A percentile compares a stretch with the other conserved stretches of the same genome.
phyloP scores from a whole-genome alignment of 2,329 filamentous ascomycete genomes.

The Colletotrichum tabaci region DNA sequence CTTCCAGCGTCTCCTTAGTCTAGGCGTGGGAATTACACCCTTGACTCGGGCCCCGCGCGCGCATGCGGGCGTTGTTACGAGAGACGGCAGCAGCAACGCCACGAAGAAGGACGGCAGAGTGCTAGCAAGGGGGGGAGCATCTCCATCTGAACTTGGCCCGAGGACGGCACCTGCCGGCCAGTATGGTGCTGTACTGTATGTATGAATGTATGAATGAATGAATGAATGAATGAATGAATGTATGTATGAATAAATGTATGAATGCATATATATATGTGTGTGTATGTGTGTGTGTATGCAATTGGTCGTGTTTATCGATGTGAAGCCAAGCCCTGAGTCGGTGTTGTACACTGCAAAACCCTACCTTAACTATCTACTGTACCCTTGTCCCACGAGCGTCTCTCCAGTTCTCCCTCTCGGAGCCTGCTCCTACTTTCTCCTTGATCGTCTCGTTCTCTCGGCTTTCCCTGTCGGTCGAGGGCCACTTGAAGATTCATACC shows the following conservation, averaged over 20 bases:
- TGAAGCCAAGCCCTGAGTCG: conserved; percentile 18
- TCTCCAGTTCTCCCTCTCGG: not conserved
- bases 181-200: too few species aligned
- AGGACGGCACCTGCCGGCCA: not conserved
- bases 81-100: not conserved
- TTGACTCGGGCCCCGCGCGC: conserved; percentile 30
- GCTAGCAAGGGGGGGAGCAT: not conserved
- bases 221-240: too few species aligned
- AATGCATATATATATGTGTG: too few species aligned
- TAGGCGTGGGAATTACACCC: conserved; percentile 20
- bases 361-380: too few species aligned
- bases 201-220: too few species aligned
- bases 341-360: not conserved
- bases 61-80: not conserved
- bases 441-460: conserved; percentile 5
- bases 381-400: conserved; percentile 13
- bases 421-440: conserved; percentile 4
- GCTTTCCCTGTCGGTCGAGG: not conserved
- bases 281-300: too few species aligned
- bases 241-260: too few species aligned
- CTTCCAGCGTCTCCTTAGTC: conserved; percentile 19
- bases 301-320: too few species aligned
- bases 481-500: not conserved
- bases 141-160: conserved; percentile 11
- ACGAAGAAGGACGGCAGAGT: too few species aligned